These are phyloP conservation scores for Cladosporium sp. DNA, from an alignment of 2,329 filamentous ascomycete species.

Conservation along the genomic window DNA sequence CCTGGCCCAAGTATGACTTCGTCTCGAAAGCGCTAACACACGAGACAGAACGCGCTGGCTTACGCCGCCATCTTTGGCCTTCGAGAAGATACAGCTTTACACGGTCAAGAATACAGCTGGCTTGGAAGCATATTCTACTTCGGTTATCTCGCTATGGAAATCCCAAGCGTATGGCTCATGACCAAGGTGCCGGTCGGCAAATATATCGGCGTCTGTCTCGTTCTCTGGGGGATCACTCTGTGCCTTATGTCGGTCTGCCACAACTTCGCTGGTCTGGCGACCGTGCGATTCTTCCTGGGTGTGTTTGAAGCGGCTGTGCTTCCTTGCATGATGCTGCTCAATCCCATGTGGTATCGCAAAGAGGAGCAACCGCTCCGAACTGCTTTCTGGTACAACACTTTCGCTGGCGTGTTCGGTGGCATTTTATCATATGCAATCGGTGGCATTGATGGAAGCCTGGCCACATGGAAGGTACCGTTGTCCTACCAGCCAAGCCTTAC, in stretches of 20 bases:
- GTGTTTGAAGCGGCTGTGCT: conserved; percentile 69
- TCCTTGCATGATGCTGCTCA: conserved; percentile 20
- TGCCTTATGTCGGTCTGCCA: conserved; percentile 58
- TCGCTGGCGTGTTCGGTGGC: neutral
- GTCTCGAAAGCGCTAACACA: neutral
- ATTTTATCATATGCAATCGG: neutral
- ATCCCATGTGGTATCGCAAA: conserved; percentile 24
- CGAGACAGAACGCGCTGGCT: conserved; percentile 19
- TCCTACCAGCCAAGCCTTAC: neutral
- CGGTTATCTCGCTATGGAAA: conserved; percentile 59
- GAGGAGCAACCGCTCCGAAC: conserved; percentile 22
- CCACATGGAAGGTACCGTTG: neutral
- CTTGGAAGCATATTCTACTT: conserved; percentile 64
- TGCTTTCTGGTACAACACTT: conserved; percentile 20
- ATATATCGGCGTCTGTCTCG: conserved; percentile 55
- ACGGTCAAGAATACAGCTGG: conserved; percentile 64
- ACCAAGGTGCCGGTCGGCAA: conserved; percentile 61
- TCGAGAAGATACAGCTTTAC: conserved; percentile 54
- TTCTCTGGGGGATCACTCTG: conserved; percentile 64
- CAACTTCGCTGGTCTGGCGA: conserved; percentile 58
- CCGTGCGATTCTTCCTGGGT: conserved; percentile 63
- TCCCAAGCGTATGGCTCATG: conserved; percentile 58
- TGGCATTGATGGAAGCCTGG: neutral
- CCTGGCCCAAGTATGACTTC: neutral
- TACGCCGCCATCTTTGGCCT: conserved; percentile 66